Conservation (phyloP, 495 filamentous ascomycete genomes). For the Penicillium lividum region DNA sequence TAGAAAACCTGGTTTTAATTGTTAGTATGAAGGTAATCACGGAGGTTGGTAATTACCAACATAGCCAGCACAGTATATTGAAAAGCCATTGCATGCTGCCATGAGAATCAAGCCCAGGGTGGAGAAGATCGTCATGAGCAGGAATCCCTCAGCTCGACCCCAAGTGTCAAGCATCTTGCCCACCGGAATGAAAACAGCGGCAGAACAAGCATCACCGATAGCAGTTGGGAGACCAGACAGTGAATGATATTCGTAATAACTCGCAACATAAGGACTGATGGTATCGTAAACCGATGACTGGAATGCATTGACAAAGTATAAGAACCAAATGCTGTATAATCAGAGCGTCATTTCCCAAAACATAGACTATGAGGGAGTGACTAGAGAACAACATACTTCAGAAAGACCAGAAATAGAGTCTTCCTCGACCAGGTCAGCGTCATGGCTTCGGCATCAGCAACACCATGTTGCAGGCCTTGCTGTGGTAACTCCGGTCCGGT, state of each 20-base stretch:
- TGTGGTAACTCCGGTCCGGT: not conserved
- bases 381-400: constrained; percentile 27
- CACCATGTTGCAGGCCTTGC: constrained; percentile 31
- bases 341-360: not conserved
- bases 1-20: constrained; percentile 42
- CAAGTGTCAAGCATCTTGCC: constrained; percentile 68
- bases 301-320: constrained; percentile 29
- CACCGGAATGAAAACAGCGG: constrained; percentile 59
- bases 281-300: constrained; percentile 31
- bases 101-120: constrained; percentile 49
- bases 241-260: constrained; percentile 34
- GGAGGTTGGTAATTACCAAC: constrained; percentile 1
- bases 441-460: constrained; percentile 39
- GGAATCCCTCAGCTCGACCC: constrained; percentile 57
- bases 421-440: constrained; percentile 36
- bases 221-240: constrained; percentile 33
- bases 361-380: not conserved
- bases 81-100: constrained; percentile 47
- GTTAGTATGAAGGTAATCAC: not conserved
- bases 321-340: constrained; percentile 34
- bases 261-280: constrained; percentile 34
- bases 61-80: constrained; percentile 46
- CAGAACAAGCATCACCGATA: constrained; percentile 51
- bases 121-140: constrained; percentile 36
- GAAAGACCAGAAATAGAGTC: constrained; percentile 34